Conservation (phyloP, 768 basidiomycete species). For the Phylloporus scabripes region DNA sequence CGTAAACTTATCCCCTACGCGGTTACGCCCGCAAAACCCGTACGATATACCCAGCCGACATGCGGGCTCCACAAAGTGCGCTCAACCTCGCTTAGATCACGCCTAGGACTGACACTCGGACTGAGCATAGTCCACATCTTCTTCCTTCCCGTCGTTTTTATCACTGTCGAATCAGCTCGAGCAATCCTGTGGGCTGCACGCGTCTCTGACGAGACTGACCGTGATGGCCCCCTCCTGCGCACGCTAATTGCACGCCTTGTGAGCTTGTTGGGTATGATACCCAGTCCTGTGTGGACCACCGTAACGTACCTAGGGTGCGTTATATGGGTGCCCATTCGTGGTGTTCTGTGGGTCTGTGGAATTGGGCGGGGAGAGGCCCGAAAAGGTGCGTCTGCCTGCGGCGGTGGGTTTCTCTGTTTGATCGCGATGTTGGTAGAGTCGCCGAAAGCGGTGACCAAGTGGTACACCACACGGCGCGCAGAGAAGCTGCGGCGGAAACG, state of each 20-base stretch:
- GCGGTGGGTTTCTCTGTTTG: neutral
- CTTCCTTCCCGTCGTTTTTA: slow-evolving; percentile 8
- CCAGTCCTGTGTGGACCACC: neutral
- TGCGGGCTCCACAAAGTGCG: neutral
- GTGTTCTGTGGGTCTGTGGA: slow-evolving; percentile 9
- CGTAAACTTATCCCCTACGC: neutral
- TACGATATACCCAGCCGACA: neutral
- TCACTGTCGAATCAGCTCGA: slow-evolving; percentile 7
- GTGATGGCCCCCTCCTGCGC: neutral
- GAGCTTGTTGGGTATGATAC: neutral
- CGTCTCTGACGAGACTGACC: neutral
- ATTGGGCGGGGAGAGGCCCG: slow-evolving; percentile 10
- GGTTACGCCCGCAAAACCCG: too few species aligned
- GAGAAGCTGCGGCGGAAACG: neutral
- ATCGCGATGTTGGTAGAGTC: neutral
- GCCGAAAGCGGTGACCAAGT: neutral
- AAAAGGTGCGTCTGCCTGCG: neutral
- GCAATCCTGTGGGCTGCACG: neutral
- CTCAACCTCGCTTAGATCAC: neutral
- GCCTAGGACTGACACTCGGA: neutral
- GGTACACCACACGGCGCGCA: neutral
- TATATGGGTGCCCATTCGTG: neutral
- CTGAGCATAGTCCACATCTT: slow-evolving; percentile 8
- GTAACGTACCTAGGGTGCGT: neutral
- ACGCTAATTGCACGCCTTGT: slow-evolving; percentile 1